phyloP scores from a whole-genome alignment of 306 rosid species.

The Prosopis cineraria region DNA sequence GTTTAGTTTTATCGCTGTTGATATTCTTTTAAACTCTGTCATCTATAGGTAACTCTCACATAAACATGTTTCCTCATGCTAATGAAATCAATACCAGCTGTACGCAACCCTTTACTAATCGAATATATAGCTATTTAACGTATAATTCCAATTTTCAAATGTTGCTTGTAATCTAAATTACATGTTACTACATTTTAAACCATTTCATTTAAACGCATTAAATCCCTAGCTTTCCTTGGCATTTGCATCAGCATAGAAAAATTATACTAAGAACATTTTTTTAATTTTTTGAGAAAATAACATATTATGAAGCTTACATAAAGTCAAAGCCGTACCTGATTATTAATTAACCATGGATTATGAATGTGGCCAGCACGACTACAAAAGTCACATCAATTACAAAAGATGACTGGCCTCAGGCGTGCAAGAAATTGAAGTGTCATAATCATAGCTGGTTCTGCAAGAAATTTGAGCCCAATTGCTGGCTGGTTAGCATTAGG shows the following conservation, averaged over 20 bases:
- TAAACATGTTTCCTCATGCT: neutral
- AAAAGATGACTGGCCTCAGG: neutral
- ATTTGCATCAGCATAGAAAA: neutral
- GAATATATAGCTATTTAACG: neutral
- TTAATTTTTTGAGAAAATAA: neutral
- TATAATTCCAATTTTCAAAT: neutral
- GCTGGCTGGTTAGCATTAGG: neutral
- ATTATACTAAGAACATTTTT: neutral
- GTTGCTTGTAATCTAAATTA: neutral
- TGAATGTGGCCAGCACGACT: neutral
- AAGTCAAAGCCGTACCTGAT: neutral
- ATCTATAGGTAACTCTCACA: neutral
- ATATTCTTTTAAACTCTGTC: neutral
- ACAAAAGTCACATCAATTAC: neutral
- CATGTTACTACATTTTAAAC: neutral
- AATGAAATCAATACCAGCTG: too few relatives aligned
- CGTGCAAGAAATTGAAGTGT: neutral
- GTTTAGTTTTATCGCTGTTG: neutral
- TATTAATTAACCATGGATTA: neutral
- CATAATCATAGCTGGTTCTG: neutral
- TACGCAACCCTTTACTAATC: too few relatives aligned
- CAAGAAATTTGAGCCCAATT: neutral
- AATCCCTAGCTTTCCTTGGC: neutral
- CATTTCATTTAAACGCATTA: neutral
- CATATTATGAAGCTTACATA: neutral